Evolutionary conservation across 163 green algal genomes (phyloP).

Genomic region (Volvox carteri): DNA sequence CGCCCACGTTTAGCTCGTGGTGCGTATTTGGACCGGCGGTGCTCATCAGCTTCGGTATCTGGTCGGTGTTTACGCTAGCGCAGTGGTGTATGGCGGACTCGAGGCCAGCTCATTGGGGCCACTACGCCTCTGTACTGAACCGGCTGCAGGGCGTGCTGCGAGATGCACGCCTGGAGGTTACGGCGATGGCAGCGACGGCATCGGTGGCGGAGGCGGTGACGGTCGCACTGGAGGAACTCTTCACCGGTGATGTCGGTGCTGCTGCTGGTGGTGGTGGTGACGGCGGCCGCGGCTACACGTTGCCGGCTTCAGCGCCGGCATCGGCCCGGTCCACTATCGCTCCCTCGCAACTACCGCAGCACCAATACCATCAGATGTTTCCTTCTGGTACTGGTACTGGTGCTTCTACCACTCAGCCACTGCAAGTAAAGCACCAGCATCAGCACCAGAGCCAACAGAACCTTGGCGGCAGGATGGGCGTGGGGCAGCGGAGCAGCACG

Average conservation of each 20-base stretch:
- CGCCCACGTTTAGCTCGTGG: constrained; percentile 46
- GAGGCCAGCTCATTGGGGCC: constrained; percentile 82
- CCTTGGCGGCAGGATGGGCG: not conserved
- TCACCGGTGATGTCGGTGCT: not conserved
- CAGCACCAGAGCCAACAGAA: not conserved
- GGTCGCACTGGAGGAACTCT: not conserved
- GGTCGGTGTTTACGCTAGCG: constrained; percentile 73
- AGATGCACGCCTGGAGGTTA: constrained; percentile 50
- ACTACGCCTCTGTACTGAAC: constrained; percentile 79
- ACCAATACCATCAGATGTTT: no score
- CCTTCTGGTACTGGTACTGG: no score
- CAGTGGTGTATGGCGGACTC: constrained; percentile 69
- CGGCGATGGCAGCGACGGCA: constrained; percentile 47
- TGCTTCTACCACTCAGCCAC: no score
- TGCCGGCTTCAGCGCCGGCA: not conserved
- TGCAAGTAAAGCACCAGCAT: constrained; percentile 1
- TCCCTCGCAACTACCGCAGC: no score
- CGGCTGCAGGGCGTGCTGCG: constrained; percentile 74
- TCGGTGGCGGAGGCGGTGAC: constrained; percentile 2
- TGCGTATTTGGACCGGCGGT: constrained; percentile 52
- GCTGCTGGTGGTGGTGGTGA: not conserved
- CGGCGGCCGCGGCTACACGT: not conserved
- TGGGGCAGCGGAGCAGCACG: no score
- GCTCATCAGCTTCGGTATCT: constrained; percentile 75
- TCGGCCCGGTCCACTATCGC: not conserved